A percentile compares a stretch with the other conserved stretches of the same genome.
Conservation (phyloP, 768 basidiomycete genomes). For the Podaxis sp. region DNA sequence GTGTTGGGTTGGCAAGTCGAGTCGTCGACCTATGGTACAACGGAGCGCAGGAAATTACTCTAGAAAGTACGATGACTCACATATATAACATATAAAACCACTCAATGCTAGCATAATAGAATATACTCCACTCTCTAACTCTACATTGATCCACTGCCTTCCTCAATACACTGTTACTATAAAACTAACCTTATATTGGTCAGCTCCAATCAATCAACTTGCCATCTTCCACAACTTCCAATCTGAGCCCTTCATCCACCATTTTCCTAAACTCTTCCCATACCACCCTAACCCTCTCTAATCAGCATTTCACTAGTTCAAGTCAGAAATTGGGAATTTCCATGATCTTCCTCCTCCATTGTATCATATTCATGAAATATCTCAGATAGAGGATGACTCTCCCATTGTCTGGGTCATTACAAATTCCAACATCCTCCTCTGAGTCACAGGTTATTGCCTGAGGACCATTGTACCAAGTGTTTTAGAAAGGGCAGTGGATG, state of each 20-base stretch:
- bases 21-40: too few relatives aligned
- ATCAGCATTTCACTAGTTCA: neutral
- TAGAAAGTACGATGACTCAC: too few relatives aligned
- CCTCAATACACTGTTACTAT: too few relatives aligned
- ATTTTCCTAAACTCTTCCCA: neutral
- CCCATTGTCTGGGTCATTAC: neutral
- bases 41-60: too few relatives aligned
- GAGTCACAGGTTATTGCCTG: too few relatives aligned
- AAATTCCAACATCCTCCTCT: neutral
- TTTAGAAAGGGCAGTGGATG: too few relatives aligned
- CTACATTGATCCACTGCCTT: too few relatives aligned
- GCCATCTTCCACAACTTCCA: neutral
- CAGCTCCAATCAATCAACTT: slow-evolving; percentile 11
- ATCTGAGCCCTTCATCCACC: neutral
- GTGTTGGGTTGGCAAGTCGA: too few relatives aligned
- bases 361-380: neutral
- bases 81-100: too few relatives aligned
- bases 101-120: too few relatives aligned
- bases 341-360: neutral
- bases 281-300: neutral
- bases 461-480: too few relatives aligned
- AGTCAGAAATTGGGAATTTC: neutral
- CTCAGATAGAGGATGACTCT: neutral
- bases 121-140: too few relatives aligned
- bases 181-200: slow-evolving; percentile 23